These are phyloP conservation scores for Leishmania lainsoni DNA, from an alignment of 208 protist species.

Conservation along the genomic window DNA sequence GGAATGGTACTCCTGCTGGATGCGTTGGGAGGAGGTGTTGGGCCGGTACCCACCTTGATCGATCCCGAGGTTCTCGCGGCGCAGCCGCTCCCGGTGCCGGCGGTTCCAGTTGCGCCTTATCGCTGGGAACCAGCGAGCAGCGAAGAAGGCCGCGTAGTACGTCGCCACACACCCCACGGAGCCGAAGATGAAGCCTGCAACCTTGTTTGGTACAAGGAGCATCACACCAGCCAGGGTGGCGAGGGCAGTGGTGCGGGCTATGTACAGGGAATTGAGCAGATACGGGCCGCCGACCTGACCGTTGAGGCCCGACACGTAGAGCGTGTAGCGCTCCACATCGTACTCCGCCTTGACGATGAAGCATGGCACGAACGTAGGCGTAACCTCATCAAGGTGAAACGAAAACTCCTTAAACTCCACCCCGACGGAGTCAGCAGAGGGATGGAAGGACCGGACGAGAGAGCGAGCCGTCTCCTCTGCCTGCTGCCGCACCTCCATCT, in stretches of 20 bases:
- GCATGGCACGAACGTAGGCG: constrained; percentile 80
- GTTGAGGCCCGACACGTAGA: constrained; percentile 74
- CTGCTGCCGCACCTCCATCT: constrained; percentile 57
- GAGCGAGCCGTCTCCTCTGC: constrained; percentile 47
- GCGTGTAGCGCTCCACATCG: constrained; percentile 72
- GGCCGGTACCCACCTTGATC: constrained; percentile 65
- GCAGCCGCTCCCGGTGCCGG: constrained; percentile 43
- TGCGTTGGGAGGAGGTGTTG: constrained; percentile 48
- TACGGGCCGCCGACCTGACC: constrained; percentile 76
- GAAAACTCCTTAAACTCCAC: constrained; percentile 62
- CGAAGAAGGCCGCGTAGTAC: constrained; percentile 82
- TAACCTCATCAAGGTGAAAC: constrained; percentile 66
- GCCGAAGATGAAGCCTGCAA: constrained; percentile 57
- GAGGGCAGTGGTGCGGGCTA: constrained; percentile 49
- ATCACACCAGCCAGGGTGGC: constrained; percentile 30
- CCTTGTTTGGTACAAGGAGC: constrained; percentile 72
- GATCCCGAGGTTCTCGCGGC: constrained; percentile 29
- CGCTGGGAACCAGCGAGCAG: constrained; percentile 54
- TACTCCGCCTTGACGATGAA: constrained; percentile 84
- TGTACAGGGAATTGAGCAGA: constrained; percentile 76
- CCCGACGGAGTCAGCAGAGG: constrained; percentile 49
- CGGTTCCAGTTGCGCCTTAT: constrained; percentile 60
- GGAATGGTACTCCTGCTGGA: constrained; percentile 68
- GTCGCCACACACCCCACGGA: constrained; percentile 36
- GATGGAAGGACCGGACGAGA: constrained; percentile 67